Evolutionary conservation across 331 rosid species (phyloP).

Genomic region (Pyracantha coccinea): DNA sequence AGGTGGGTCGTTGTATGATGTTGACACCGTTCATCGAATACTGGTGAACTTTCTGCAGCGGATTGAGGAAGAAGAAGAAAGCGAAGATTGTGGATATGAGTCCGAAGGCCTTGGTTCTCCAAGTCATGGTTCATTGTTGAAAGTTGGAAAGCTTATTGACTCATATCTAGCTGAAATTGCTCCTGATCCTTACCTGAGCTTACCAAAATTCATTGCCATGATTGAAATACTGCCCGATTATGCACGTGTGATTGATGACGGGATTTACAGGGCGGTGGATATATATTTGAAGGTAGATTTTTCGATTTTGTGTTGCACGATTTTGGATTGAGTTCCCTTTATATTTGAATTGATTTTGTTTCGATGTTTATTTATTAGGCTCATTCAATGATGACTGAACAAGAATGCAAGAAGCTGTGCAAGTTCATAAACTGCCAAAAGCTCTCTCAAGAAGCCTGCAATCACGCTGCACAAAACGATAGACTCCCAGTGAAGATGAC

Average conservation of each 20-base stretch:
- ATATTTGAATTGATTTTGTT: not conserved
- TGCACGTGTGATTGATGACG: conserved; percentile 81
- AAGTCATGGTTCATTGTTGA: conserved; percentile 56
- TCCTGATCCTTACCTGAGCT: conserved; percentile 63
- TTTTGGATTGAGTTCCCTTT: not conserved
- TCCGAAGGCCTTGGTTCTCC: conserved; percentile 58
- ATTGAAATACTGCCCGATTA: conserved; percentile 80
- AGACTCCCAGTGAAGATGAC: conserved; percentile 71
- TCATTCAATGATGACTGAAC: conserved; percentile 59
- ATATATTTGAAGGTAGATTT: conserved; percentile 69
- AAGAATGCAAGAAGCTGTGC: conserved; percentile 71
- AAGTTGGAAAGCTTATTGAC: conserved; percentile 80
- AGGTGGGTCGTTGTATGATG: conserved; percentile 72
- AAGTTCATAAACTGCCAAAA: conserved; percentile 74
- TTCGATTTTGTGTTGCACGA: too few species aligned
- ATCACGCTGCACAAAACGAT: conserved; percentile 81
- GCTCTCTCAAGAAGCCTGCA: conserved; percentile 89
- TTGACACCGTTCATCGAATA: conserved; percentile 72
- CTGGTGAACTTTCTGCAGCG: conserved; percentile 60
- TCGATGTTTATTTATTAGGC: conserved; percentile 25
- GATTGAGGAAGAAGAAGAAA: conserved; percentile 76
- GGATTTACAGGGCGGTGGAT: conserved; percentile 79
- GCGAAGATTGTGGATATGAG: conserved; percentile 68
- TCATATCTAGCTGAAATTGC: conserved; percentile 87
- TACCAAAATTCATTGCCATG: conserved; percentile 49